phyloP scores from a whole-genome alignment of 805 yeast genomes.

The Ogataea pilisensis region DNA sequence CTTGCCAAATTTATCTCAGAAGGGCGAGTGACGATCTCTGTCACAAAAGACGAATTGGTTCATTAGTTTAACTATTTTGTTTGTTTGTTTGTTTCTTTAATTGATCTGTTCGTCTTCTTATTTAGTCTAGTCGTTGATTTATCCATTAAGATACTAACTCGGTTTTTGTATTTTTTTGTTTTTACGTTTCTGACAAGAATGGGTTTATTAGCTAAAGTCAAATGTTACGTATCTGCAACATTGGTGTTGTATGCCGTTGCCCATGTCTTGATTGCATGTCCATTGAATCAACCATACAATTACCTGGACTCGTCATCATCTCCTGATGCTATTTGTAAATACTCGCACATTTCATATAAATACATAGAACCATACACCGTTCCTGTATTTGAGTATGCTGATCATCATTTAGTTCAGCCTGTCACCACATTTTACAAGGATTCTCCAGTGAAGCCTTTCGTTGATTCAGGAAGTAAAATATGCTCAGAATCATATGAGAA shows the following conservation, averaged over 20 bases:
- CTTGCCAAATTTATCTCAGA: too few species aligned
- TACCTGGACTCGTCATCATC: slow-evolving; percentile 7
- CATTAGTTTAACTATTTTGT: too few species aligned
- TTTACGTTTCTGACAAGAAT: too few species aligned
- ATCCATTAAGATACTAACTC: too few species aligned
- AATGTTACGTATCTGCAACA: slow-evolving; percentile 14
- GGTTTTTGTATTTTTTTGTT: too few species aligned
- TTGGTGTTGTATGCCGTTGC: slow-evolving; percentile 14
- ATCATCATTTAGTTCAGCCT: slow-evolving; percentile 11
- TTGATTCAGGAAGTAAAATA: slow-evolving; percentile 12
- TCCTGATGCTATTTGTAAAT: slow-evolving; percentile 19
- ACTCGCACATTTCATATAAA: slow-evolving; percentile 17
- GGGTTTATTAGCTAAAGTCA: slow-evolving; percentile 9
- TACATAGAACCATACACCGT: slow-evolving; percentile 17
- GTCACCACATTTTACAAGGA: slow-evolving; percentile 12
- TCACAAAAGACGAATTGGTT: too few species aligned
- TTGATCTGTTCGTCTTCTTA: too few species aligned
- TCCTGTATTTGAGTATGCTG: slow-evolving; percentile 11
- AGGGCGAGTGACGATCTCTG: too few species aligned
- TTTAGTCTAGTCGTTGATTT: too few species aligned
- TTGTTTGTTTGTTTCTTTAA: too few species aligned
- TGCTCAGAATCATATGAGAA: slow-evolving; percentile 6
- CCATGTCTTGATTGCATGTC: slow-evolving; percentile 24
- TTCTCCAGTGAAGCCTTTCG: slow-evolving; percentile 23
- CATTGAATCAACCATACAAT: slow-evolving; percentile 16